These are phyloP conservation scores for Dryas drummondii DNA, from an alignment of 306 rosid genomes.

Conservation along the genomic window DNA sequence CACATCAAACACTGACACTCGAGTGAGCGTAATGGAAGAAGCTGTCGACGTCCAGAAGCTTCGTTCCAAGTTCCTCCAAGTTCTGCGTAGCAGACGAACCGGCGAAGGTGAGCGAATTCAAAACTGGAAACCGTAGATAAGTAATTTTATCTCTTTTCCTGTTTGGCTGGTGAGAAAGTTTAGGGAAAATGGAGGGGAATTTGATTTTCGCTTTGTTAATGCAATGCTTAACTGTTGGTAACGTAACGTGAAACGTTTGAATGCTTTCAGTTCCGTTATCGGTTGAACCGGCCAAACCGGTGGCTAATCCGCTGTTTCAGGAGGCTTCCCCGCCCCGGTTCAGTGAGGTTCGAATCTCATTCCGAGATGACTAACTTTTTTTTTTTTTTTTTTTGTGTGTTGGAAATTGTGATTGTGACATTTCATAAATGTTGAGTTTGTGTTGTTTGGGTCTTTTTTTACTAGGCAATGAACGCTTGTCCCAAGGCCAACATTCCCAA, in stretches of 20 bases:
- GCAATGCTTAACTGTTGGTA: background rate
- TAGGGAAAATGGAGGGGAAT: background rate
- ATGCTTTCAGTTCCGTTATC: conserved; percentile 50
- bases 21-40: conserved; percentile 38
- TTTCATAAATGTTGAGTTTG: conserved; percentile 5
- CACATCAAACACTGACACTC: conserved; percentile 4
- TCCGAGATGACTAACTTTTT: background rate
- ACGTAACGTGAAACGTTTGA: background rate
- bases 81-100: conserved; percentile 50
- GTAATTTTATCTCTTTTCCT: conserved; percentile 6
- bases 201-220: background rate
- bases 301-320: conserved; percentile 48
- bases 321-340: conserved; percentile 32
- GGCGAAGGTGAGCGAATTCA: conserved; percentile 36
- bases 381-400: background rate
- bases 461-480: conserved; percentile 58
- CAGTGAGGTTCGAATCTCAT: conserved; percentile 47
- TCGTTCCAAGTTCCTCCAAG: conserved; percentile 50
- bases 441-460: conserved; percentile 8
- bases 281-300: conserved; percentile 57
- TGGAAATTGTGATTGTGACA: background rate
- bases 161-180: conserved; percentile 8
- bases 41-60: conserved; percentile 37
- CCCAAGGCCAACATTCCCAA: conserved; percentile 47
- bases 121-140: background rate